Base-by-base conservation (phyloP, 2,329 filamentous ascomycete species). In the Teratosphaeria viscida region DNA sequence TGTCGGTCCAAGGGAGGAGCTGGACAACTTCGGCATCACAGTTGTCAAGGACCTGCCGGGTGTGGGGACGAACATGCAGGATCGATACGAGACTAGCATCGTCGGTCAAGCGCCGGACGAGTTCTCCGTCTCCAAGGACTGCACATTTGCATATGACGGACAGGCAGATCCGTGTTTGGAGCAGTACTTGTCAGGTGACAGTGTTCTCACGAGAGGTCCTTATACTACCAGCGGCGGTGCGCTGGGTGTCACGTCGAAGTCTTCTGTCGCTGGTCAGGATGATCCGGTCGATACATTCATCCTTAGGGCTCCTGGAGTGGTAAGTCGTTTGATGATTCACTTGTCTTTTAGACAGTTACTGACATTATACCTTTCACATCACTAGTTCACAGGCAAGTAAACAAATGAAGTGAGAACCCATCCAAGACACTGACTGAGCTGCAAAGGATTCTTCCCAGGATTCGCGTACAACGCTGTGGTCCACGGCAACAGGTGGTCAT, bases 61-160 rank as follows among this genome's bases (percentile, higher is more conserved):
- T 54, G 84, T 88, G 2, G 85, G 85, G 3, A 80, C 79, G 60
- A 84, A 87, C 71, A 75, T 88, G 3, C 75, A 84, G 60, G 85
- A 88, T 67, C 83, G 85, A 53, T 81, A 81, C 53, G 81, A 80
- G 61, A 76, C 84, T 34, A 76, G 77, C 1, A 74, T 81, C 57
- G 74, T 81, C 14, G 79, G 79, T 53, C 73, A 77, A 56, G 68
- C 73, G 68, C 6, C 69, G 66, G 8, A 70, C 73, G 23, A 58
- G 39, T 58, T 58, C 14, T 12, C 47, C 16, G 16, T 37, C 11
- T 14, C 58, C 74, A 74, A 61, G 61, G 63, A 26, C 64, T 71
- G 78, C 70, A 72, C 72, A 0, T 76, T 77, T 61, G 61, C 59
- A 52, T 65, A 64, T 54, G 52, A 29, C 14, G 52, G 37, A 12